A percentile compares a stretch with the other conserved stretches of the same genome.
Evolutionary conservation across 2,329 filamentous ascomycete genomes (phyloP).

Genomic region (Cladosporium sp.): DNA sequence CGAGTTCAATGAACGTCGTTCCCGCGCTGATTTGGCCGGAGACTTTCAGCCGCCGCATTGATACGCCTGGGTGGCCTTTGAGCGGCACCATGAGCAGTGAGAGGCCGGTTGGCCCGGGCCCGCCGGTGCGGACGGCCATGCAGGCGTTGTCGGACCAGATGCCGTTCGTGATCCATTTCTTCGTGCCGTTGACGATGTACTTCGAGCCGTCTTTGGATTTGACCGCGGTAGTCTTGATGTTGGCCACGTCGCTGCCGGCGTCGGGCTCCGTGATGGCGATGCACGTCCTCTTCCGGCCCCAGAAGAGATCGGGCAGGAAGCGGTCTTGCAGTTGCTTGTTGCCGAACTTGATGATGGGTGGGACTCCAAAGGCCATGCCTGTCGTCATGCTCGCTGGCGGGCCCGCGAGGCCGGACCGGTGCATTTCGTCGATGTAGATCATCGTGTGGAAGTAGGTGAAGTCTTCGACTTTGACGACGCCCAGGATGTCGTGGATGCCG

Average conservation of each 20-base stretch:
- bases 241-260: slow-evolving; percentile 67
- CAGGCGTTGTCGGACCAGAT: slow-evolving; percentile 62
- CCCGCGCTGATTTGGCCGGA: slow-evolving; percentile 59
- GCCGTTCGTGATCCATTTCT: slow-evolving; percentile 76
- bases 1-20: slow-evolving; percentile 70
- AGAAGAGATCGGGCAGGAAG: slow-evolving; percentile 62
- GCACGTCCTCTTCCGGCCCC: slow-evolving; percentile 60
- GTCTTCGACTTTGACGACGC: slow-evolving; percentile 62
- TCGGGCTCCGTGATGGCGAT: slow-evolving; percentile 76
- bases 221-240: slow-evolving; percentile 61
- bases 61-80: slow-evolving; percentile 60
- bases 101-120: slow-evolving; percentile 55
- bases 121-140: slow-evolving; percentile 70
- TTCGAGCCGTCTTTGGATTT: slow-evolving; percentile 58
- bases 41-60: slow-evolving; percentile 62
- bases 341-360: slow-evolving; percentile 65
- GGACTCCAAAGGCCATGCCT: slow-evolving; percentile 66
- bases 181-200: slow-evolving; percentile 67
- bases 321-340: slow-evolving; percentile 55
- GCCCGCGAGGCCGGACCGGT: slow-evolving; percentile 57
- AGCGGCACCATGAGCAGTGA: slow-evolving; percentile 65
- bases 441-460: slow-evolving; percentile 66
- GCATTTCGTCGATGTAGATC: slow-evolving; percentile 68
- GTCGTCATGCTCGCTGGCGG: slow-evolving; percentile 61
- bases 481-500: slow-evolving; percentile 61